These are phyloP conservation scores for Microbotryum scabiosae DNA, from an alignment of 1,284 basidiomycete species.

Conservation along the genomic window DNA sequence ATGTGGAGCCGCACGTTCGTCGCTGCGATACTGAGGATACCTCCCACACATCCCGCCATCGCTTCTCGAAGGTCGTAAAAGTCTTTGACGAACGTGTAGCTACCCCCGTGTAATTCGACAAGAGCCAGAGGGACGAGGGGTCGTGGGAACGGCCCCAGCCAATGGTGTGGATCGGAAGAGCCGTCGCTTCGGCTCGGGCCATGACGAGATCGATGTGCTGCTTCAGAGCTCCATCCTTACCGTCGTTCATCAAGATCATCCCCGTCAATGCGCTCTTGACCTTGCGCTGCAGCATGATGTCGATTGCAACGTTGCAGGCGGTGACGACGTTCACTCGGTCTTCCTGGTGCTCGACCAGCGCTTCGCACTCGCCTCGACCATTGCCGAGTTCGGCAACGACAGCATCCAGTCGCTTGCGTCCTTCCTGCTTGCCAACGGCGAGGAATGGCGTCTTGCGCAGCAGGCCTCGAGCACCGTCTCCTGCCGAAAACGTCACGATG, in stretches of 20 bases:
- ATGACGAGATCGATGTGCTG: conserved; percentile 98
- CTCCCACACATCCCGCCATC: conserved; percentile 82
- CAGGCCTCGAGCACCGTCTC: conserved; percentile 56
- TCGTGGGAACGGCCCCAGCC: conserved; percentile 95
- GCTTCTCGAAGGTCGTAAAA: conserved; percentile 84
- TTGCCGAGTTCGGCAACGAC: conserved; percentile 66
- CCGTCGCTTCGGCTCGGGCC: conserved; percentile 85
- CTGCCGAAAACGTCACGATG: conserved; percentile 76
- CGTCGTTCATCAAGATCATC: conserved; percentile 87
- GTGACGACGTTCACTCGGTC: conserved; percentile 94
- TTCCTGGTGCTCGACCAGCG: conserved; percentile 68
- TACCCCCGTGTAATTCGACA: conserved; percentile 95
- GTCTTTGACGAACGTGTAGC: conserved; percentile 94
- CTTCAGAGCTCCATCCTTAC: conserved; percentile 77
- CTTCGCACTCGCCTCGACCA: conserved; percentile 39
- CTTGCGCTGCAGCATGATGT: conserved; percentile 87
- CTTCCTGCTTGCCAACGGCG: conserved; percentile 57
- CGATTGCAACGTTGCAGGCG: conserved; percentile 76
- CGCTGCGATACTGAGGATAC: conserved; percentile 84
- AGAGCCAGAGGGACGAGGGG: conserved; percentile 94
- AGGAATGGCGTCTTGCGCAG: conserved; percentile 85
- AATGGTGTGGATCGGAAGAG: conserved; percentile 87
- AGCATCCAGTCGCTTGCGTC: conserved; percentile 58
- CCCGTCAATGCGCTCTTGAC: conserved; percentile 77
- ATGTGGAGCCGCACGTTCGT: conserved; percentile 85